Base-by-base conservation (phyloP, 2,329 filamentous ascomycete species). In the Calonectria henricotiae region DNA sequence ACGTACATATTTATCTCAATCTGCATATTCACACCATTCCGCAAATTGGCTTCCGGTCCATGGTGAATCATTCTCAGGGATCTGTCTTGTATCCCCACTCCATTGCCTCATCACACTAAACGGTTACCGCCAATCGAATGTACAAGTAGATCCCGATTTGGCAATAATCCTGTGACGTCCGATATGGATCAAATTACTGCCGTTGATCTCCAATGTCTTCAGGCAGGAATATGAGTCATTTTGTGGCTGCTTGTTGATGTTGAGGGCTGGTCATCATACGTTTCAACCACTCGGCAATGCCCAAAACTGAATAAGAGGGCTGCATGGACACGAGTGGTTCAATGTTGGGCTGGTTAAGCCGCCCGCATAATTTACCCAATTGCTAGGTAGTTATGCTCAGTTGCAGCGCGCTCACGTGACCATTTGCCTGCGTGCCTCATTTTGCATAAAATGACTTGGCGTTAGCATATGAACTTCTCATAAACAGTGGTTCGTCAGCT, bases 41-140 rank as follows among this genome's bases (percentile, higher is more conserved):
- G 27, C 32, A 17, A 4, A 39, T 17, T 41, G 20, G 41, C 39
- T 47, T 43, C 49, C 25, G 17, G 20, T 27, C 15, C n/a, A 58
- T 17, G 37, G 51, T 39, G 51, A 39, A 35, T 32, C 43, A 49
- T 63, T 35, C 35, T 37, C 55, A 30, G 39, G 39, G 61, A 63
- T 49, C 30, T 39, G 43, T 44, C 43, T 39, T 37, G 30, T n/a
- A 39, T 58, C 32, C 32, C 51, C 51, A 58, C 51, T 25, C 35
- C 20, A 11, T 23, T 30, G 30, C 20, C 51, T 32, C 51, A 23
- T 58, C 32, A 23, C 32, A 32, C 51, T 58, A 58, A 25, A 25
- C 13, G 5, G 11, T n/a, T 39, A n/a, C 8, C 51, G 32, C 51
- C 51, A 39, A 58, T 58, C 35, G 32, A 58, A n/a, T 39, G 6